Evolutionary conservation across 2,329 filamentous ascomycete species (phyloP), one percentile per base, ranked within the genome.

Genomic region (Rhinocladiella similis): DNA sequence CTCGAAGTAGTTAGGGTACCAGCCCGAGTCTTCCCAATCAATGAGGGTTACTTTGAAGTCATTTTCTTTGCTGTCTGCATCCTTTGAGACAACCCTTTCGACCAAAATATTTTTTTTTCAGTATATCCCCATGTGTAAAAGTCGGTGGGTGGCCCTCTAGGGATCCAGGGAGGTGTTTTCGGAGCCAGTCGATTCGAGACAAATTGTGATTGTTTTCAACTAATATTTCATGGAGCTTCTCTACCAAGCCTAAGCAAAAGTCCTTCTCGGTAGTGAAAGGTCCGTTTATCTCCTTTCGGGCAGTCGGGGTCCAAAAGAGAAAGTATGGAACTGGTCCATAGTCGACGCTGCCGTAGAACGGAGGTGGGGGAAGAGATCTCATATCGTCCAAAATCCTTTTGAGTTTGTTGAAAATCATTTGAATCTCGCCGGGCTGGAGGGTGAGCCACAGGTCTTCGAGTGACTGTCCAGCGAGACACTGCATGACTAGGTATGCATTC

Each of bases 1-100:
- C 60, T 75, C 73, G 71, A 70, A 76, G 62, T 75, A 74, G 16
- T 52, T 65, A 19, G 71, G 72, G 59, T 72, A 72, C 71, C 70
- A 75, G 27, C 72, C 72, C 20, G 71, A 66, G 42, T 57, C 69
- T 54, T 75, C 74, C 74, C 71, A 77, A 65, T 76, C 72, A 52
- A 77, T 67, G 13, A 77, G 63, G 1, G 68, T 67, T 1, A 73
- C 57, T 1, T 16, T 39, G 43, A 53, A 47, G 29, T 38, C 42
- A 5, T 36, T 19, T 12, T 53, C 25, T 6, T 33, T 27, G 25
- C 25, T 22, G 38, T 29, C 46, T 29, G 3, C 12, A n/a, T 10
- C 10, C 20, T 50, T 53, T n/a, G 53, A 7, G 18, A 10, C 9
- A 14, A 59, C 63, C 41, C 61, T 42, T 12, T 63, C 55, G 16